Evolutionary conservation across 257 asterid genomes (phyloP), one percentile per base, ranked within the genome.

Genomic region (Primulina huaijiensis): DNA sequence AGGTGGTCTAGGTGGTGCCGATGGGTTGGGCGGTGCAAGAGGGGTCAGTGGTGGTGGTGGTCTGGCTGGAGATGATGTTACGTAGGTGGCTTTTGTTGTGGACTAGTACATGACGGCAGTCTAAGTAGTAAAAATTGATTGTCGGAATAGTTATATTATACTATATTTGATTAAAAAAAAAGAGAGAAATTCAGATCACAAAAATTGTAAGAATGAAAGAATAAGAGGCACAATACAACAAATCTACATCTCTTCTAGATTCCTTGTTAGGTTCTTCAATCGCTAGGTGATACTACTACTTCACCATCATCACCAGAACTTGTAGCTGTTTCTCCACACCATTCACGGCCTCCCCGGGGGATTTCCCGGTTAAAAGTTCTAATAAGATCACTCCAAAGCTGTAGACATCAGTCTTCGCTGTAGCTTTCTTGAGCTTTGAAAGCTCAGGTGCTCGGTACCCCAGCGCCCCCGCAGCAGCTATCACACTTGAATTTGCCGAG

Each of bases 391-490:
- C 89, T 4, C 89, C 89, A 8, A 84, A 80, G 69, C 86, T 79
- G 67, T 79, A 84, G 20, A 81, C 85, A 71, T 84, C 89, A 1
- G 86, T 84, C 76, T 81, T 81, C 2, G 86, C 68, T 81, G 17
- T 40, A 21, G 86, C 89, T 25, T 84, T 84, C 81, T 81, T 81
- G 20, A 84, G 82, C 53, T 84, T 84, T 6, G 86, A 81, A 38
- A 84, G 86, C 53, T 40, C 89, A 0, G 89, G 89, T 46, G 89
- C 89, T n/a, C 86, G 71, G 68, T 84, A 84, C 2, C 89, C 89
- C 21, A 84, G 60, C 25, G 86, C 89, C 8, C 82, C 84, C 11
- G 89, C 89, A 0, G 89, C 79, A 29, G 86, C 85, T 12, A 84
- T 79, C 68, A 84, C 86, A 37, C 77, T 82, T 23, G 86, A 82